Evolutionary conservation across 208 protist species (phyloP).

Genomic region (Acanthamoeba lenticulata): DNA sequence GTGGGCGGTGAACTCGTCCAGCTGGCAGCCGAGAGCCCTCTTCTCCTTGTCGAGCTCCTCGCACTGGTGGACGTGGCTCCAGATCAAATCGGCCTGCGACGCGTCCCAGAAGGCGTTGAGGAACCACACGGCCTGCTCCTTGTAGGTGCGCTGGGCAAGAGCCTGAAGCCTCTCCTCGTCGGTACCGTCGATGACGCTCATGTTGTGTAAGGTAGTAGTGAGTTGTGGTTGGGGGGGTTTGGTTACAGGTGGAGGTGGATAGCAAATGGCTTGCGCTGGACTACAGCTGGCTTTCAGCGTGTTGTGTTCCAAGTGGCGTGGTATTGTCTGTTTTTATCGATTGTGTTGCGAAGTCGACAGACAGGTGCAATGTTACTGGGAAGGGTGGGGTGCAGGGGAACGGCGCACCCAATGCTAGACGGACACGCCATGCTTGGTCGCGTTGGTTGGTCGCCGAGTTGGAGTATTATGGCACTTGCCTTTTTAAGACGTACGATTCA

Average conservation of each 20-base stretch:
- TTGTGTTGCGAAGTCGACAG: too few species aligned
- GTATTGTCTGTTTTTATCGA: too few species aligned
- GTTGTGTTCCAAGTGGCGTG: too few species aligned
- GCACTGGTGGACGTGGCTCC: conserved; percentile 31
- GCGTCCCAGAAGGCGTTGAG: conserved; percentile 69
- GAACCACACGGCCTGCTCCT: conserved; percentile 73
- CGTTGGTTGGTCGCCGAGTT: too few species aligned
- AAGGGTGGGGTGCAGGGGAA: too few species aligned
- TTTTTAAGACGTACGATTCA: too few species aligned
- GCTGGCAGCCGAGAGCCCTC: not conserved
- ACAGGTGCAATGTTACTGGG: too few species aligned
- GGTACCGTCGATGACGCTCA: not conserved
- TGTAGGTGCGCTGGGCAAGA: conserved; percentile 10
- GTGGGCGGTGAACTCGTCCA: conserved; percentile 68
- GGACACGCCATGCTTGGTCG: too few species aligned
- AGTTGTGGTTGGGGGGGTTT: not conserved
- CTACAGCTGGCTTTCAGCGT: too few species aligned
- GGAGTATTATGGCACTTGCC: too few species aligned
- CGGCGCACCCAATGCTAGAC: too few species aligned
- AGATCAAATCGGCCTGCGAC: conserved; percentile 58
- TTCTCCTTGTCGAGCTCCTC: conserved; percentile 60
- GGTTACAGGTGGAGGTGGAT: not conserved
- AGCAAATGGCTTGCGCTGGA: not conserved
- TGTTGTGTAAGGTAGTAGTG: not conserved
- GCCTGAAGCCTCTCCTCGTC: conserved; percentile 43